A percentile compares a stretch with the other conserved stretches of the same genome.
phyloP scores from a whole-genome alignment of 495 filamentous ascomycete species.

The Pseudoneurospora amorphoporcata region DNA sequence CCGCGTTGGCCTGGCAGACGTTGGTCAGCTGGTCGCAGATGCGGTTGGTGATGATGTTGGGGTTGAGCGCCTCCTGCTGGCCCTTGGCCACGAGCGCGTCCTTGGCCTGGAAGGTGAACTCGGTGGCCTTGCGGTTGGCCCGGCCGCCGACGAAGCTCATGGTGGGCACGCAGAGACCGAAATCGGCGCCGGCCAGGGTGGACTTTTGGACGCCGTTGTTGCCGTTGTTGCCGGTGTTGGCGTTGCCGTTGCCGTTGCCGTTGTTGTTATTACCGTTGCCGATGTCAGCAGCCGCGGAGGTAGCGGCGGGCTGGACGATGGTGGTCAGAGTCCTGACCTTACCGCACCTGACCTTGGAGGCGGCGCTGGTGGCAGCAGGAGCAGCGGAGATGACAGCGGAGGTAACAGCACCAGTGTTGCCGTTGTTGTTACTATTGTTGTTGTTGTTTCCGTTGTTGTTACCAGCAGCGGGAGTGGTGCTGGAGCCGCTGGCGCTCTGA shows the following conservation, averaged over 20 bases:
- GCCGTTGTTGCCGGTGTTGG: neutral
- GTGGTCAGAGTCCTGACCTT: constrained; percentile 11
- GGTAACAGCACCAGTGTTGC: constrained; percentile 7
- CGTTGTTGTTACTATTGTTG: neutral
- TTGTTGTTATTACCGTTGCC: constrained; percentile 1
- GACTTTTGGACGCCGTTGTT: constrained; percentile 9
- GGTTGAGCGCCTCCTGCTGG: constrained; percentile 46
- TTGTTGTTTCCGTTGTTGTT: neutral
- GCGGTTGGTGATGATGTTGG: constrained; percentile 57
- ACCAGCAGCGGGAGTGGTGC: constrained; percentile 9
- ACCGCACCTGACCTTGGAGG: constrained; percentile 1
- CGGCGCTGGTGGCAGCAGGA: neutral
- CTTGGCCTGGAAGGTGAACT: constrained; percentile 45
- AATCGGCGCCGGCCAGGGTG: constrained; percentile 31
- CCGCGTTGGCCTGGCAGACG: constrained; percentile 45
- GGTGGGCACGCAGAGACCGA: constrained; percentile 44
- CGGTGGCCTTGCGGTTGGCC: constrained; percentile 31
- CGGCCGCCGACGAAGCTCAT: constrained; percentile 43
- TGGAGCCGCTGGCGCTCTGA: constrained; percentile 25
- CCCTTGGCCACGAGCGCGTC: constrained; percentile 37
- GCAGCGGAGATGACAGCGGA: constrained; percentile 10
- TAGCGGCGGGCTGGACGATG: constrained; percentile 8
- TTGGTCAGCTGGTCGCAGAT: constrained; percentile 51
- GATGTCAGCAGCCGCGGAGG: constrained; percentile 7
- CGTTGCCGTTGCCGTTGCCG: constrained; percentile 3